Evolutionary conservation across 768 basidiomycete genomes (phyloP), one percentile per base, ranked within the genome.

Genomic region (Termitomyces sp.): DNA sequence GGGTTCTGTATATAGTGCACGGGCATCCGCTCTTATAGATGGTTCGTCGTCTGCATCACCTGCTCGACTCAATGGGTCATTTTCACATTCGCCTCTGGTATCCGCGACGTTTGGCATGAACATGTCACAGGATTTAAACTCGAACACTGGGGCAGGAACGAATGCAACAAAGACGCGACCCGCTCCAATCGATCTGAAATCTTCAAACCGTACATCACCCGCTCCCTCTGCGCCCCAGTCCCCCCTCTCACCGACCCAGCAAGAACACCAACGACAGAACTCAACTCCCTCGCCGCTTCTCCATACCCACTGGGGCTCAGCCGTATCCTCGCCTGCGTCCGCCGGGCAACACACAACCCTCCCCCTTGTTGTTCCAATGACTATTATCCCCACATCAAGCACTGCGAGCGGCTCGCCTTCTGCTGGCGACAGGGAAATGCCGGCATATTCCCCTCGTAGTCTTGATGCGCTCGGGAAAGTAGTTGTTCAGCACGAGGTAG

Each of bases 231-330:
- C n/a, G 4, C n/a, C n/a, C 18, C 27, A 39, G 20, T 14, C 37
- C 3, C 47, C 46, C 4, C 36, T 20, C 24, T 43, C 48, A 42
- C 18, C 41, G 24, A 31, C 16, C 20, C 47, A 24, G 16, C 31
- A 47, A n/a, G 18, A 57, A 13, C 24, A 53, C 4, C 55, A 53
- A 37, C 60, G 44, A 57, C 37, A 34, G 57, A 26, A 27, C 12
- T 48, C 46, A 4, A 29, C 53, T 9, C 67, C 64, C 41, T 72
- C 75, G 5, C 75, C 75, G 0, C 68, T 78, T 13, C 65, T 76
- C 1, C 74, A 76, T 56, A 76, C 76, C 22, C 69, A 64, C 7
- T 77, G 74, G 75, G 73, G 68, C 4, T 71, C 74, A 26, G 70
- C 74, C 0, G 47, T 69, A 1, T 66, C 66, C 4, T 74, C 73